Conservation (phyloP, 192 early-diverging fungal genomes). For the Coemansia sp. region DNA sequence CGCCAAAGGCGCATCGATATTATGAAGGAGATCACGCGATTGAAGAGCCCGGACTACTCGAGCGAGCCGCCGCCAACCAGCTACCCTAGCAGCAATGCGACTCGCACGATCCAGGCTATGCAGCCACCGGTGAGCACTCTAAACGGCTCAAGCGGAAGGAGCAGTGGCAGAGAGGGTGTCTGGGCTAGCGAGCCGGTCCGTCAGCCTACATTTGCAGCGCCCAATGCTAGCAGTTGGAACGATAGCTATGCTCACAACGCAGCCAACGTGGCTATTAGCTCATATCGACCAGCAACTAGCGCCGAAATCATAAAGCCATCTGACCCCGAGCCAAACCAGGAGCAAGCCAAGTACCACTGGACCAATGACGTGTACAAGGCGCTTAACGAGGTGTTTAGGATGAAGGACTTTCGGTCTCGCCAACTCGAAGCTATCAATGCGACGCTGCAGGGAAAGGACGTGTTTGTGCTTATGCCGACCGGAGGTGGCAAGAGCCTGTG, state of each 20-base stretch:
- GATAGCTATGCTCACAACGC: background rate
- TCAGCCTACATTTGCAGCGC: background rate
- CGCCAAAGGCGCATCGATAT: constrained; percentile 40
- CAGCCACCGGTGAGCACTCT: background rate
- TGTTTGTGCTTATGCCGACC: constrained; percentile 98
- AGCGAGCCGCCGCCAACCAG: background rate
- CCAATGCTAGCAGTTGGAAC: background rate
- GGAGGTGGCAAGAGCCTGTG: constrained; percentile 97
- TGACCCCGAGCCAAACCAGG: constrained; percentile 37
- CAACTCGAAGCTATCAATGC: constrained; percentile 92
- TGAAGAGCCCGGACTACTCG: constrained; percentile 1
- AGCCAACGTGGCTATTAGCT: background rate
- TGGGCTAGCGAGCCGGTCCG: background rate
- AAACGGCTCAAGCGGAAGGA: background rate
- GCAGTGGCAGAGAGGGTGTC: background rate
- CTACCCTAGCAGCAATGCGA: background rate
- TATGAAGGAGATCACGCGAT: constrained; percentile 35
- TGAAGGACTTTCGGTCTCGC: constrained; percentile 79
- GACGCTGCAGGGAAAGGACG: constrained; percentile 78
- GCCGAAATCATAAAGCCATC: constrained; percentile 40
- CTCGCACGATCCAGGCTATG: background rate
- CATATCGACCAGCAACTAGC: background rate
- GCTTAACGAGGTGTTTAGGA: constrained; percentile 68
- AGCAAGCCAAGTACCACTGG: constrained; percentile 63
- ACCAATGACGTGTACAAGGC: constrained; percentile 70